Evolutionary conservation across 495 filamentous ascomycete genomes (phyloP), one percentile per base, ranked within the genome.

Genomic region (Apodospora peruviana): DNA sequence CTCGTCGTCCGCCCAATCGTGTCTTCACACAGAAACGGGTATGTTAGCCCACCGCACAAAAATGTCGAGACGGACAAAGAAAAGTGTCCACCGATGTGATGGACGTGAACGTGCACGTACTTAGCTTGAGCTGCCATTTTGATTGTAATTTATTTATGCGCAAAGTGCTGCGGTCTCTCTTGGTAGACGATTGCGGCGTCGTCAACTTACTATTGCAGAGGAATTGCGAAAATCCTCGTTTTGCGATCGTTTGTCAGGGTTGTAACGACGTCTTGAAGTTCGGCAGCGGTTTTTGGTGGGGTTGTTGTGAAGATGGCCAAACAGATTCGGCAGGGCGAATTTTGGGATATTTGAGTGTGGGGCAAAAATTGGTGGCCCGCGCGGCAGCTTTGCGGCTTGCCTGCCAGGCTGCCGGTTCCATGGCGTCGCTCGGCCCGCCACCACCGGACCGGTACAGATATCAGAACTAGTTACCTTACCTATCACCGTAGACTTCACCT

Each of bases 1-100:
- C 49, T 82, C 79, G 62, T 97, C 93, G 74, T 96, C 94, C 63
- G 93, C 94, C 93, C 93, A 98, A 79, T 97, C 76, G 59, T 72
- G 73, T 57, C 68, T 68, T 2, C 16, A 23, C 42, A 17, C 16
- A 47, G 1, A 39, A 5, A 24, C 34, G 18, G 17, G 16, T 18
- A 27, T 19, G 18, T 43, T 22, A n/a, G n/a, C n/a, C n/a, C 17
- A 25, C 7, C 25, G 29, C 43, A 35, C 29, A 45, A 17, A 20
- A 21, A 34, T 10, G 20, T 25, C 5, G 24, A 43, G 24, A 21
- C 20, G 11, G 9, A 12, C 10, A 4, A 14, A n/a, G 4, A 25
- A n/a, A n/a, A n/a, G n/a, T n/a, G n/a, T n/a, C n/a, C n/a, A n/a
- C n/a, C n/a, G 22, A 40, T 19, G 17, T 10, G 12, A 16, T 20